These are phyloP conservation scores for Candida smagusa DNA, from an alignment of 1,139 yeast species.

Conservation along the genomic window DNA sequence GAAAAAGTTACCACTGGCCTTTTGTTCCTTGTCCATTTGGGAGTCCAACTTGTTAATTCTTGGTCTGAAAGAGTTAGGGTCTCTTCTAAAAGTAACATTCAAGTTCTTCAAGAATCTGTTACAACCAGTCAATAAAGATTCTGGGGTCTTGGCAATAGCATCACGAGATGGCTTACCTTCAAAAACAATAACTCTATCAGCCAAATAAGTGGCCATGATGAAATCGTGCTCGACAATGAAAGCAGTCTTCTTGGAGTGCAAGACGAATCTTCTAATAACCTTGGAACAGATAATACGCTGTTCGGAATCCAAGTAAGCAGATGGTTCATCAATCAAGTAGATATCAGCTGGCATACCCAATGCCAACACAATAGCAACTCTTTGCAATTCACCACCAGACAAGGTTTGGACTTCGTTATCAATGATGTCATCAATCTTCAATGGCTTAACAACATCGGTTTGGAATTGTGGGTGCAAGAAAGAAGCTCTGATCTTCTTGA, in stretches of 20 bases:
- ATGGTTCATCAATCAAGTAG: constrained; percentile 95
- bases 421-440: constrained; percentile 86
- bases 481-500: constrained; percentile 91
- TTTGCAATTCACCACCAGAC: constrained; percentile 99
- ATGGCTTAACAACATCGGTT: constrained; percentile 95
- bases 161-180: constrained; percentile 90
- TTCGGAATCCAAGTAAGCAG: constrained; percentile 97
- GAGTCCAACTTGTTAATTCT: constrained; percentile 96
- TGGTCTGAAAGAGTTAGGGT: constrained; percentile 96
- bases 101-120: constrained; percentile 93
- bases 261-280: constrained; percentile 93
- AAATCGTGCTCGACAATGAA: constrained; percentile 99
- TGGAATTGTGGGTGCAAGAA: constrained; percentile 97
- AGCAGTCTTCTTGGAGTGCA: constrained; percentile 96
- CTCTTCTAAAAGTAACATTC: constrained; percentile 98
- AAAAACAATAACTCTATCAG: constrained; percentile 96
- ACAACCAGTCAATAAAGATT: constrained; percentile 93
- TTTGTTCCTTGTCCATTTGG: constrained; percentile 98
- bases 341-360: constrained; percentile 95
- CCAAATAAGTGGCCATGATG: constrained; percentile 98
- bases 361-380: constrained; percentile 95
- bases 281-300: constrained; percentile 99
- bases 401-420: constrained; percentile 97
- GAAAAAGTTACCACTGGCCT: constrained; percentile 86
- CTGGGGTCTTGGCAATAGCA: constrained; percentile 83